These are phyloP conservation scores for Liriodendron chinense DNA, from an alignment of 164 flowering plant genomes.

Conservation along the genomic window DNA sequence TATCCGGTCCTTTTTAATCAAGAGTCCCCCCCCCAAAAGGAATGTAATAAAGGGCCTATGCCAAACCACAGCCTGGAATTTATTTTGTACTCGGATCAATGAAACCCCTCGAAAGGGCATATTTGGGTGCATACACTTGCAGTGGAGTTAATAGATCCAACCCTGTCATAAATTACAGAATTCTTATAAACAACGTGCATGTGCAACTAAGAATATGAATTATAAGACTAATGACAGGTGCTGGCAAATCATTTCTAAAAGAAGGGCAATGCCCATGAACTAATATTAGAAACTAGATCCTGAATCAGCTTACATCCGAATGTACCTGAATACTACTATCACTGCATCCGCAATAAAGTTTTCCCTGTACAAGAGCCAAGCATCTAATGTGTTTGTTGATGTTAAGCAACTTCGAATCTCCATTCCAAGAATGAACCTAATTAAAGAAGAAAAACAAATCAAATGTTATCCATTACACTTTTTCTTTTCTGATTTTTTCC, in stretches of 20 bases:
- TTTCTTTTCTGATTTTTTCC: not conserved
- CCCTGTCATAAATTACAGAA: no score
- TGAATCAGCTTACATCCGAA: not conserved
- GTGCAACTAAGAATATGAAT: not conserved
- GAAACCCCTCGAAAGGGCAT: no score
- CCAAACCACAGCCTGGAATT: no score
- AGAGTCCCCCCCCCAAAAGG: no score
- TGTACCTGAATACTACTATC: constrained; percentile 76
- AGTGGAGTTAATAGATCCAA: no score
- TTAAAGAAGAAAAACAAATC: not conserved
- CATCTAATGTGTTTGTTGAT: constrained; percentile 56
- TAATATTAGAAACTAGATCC: not conserved
- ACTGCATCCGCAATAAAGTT: constrained; percentile 70
- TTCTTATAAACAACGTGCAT: not conserved
- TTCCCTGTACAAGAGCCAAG: constrained; percentile 60
- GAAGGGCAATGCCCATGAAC: not conserved
- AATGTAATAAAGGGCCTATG: no score
- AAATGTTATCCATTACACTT: not conserved
- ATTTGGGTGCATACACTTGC: no score
- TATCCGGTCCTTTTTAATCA: no score
- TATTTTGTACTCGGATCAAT: no score
- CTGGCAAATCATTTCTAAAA: not conserved
- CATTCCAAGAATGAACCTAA: constrained; percentile 77
- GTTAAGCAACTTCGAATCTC: constrained; percentile 55
- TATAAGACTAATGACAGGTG: not conserved